Conservation (phyloP, 352 stramenopile species). For the Phytophthora fragariaefolia region DNA sequence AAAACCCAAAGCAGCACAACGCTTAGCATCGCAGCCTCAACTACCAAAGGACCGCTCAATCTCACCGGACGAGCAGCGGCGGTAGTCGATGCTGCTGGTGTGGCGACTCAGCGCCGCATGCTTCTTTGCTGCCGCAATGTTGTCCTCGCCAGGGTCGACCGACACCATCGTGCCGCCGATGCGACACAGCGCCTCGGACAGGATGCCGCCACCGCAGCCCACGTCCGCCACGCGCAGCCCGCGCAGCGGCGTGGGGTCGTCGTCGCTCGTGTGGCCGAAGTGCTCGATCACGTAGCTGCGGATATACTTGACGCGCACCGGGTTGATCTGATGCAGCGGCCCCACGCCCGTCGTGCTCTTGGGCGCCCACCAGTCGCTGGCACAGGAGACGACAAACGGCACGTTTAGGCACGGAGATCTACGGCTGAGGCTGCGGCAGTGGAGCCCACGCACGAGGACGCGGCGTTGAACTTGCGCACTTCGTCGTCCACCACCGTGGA, state of each 20-base stretch:
- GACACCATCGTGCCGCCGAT: slow-evolving; percentile 81
- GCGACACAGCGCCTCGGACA: slow-evolving; percentile 81
- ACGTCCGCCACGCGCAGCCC: slow-evolving; percentile 73
- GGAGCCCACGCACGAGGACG: slow-evolving; percentile 70
- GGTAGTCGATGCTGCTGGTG: slow-evolving; percentile 83
- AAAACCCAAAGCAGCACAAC: background rate
- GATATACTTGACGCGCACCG: slow-evolving; percentile 87
- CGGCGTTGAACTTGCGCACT: slow-evolving; percentile 84
- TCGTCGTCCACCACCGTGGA: slow-evolving; percentile 81
- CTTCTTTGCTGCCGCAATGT: slow-evolving; percentile 73
- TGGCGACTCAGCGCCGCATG: slow-evolving; percentile 59
- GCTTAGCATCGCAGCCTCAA: slow-evolving; percentile 10
- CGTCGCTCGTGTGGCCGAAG: slow-evolving; percentile 53
- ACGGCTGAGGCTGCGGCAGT: too few species aligned
- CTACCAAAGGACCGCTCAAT: background rate
- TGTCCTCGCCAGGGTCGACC: slow-evolving; percentile 71
- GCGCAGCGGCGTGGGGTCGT: slow-evolving; percentile 61
- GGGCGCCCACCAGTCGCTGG: slow-evolving; percentile 85
- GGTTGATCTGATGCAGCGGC: slow-evolving; percentile 83
- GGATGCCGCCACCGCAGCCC: slow-evolving; percentile 83
- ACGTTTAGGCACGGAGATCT: background rate
- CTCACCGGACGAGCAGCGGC: slow-evolving; percentile 78
- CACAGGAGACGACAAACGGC: slow-evolving; percentile 7
- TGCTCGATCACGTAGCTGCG: slow-evolving; percentile 71
- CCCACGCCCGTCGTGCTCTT: slow-evolving; percentile 79